Conservation (phyloP, 805 yeast genomes). For the Yamadazyma akitaensis region DNA sequence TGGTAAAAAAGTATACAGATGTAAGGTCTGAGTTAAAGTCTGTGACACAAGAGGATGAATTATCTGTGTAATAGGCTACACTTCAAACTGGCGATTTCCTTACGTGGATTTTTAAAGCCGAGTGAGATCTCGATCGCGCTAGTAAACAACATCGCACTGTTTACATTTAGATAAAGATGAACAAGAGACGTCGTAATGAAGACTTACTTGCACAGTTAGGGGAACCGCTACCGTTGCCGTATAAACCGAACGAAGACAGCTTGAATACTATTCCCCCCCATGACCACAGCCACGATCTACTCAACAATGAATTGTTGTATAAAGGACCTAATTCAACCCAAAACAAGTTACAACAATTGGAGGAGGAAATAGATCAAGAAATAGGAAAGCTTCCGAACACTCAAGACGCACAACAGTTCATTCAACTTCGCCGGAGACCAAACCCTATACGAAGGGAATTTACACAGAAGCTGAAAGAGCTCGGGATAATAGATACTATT, state of each 20-base stretch:
- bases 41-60: no score
- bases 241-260: constrained; percentile 4
- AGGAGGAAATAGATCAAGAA: constrained; percentile 5
- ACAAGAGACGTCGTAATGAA: constrained; percentile 8
- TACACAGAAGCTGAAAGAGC: constrained; percentile 1
- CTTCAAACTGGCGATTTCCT: no score
- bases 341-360: constrained; percentile 1
- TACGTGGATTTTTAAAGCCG: no score
- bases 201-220: constrained; percentile 13
- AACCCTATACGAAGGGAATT: constrained; percentile 12
- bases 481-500: constrained; percentile 6
- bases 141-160: constrained; percentile 5
- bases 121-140: background rate
- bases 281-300: background rate
- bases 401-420: background rate
- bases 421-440: constrained; percentile 8
- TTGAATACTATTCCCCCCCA: background rate
- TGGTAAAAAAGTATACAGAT: background rate
- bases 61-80: no score
- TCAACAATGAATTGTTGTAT: constrained; percentile 1
- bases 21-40: no score
- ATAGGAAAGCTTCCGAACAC: background rate
- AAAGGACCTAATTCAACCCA: background rate
- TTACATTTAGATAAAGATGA: constrained; percentile 7
- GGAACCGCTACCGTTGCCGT: constrained; percentile 16